Evolutionary conservation across 106 monocot species (phyloP).

Genomic region (Iris macrosiphon): DNA sequence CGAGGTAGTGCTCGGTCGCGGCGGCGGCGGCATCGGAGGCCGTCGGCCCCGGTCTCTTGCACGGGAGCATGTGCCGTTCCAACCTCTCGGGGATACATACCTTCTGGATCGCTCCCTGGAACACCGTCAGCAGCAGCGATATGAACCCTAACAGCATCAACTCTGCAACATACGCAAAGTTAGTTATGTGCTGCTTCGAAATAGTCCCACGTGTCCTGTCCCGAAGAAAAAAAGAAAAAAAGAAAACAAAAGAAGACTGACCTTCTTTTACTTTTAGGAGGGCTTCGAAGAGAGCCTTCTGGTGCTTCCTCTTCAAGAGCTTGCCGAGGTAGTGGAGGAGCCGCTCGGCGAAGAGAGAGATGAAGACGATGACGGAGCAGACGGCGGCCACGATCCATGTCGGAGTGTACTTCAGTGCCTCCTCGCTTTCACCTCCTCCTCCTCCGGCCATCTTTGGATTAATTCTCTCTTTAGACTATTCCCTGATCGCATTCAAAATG

Average conservation of each 20-base stretch:
- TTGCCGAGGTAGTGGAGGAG: conserved; percentile 48
- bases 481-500: too few relatives aligned
- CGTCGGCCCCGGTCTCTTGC: conserved; percentile 5
- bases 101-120: conserved; percentile 31
- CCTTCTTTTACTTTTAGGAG: conserved; percentile 74
- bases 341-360: conserved; percentile 42
- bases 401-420: conserved; percentile 33
- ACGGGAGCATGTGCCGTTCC: conserved; percentile 14
- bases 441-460: too few relatives aligned
- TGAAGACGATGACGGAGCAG: conserved; percentile 38
- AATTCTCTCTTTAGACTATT: too few relatives aligned
- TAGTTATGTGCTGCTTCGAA: neutral
- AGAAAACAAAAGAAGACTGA: neutral
- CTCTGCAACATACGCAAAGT: conserved; percentile 20
- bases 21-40: neutral
- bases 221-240: neutral
- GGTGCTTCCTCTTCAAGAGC: conserved; percentile 49
- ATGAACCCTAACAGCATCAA: conserved; percentile 72
- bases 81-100: conserved; percentile 32
- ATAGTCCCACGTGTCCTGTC: neutral
- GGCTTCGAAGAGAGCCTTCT: conserved; percentile 60
- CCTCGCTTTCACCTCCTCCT: too few relatives aligned
- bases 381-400: conserved; percentile 54
- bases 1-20: neutral
- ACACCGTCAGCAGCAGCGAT: conserved; percentile 48